Percentiles rank a stretch among this genome's conserved stretches.
Conservation (phyloP, 192 early-diverging fungal species). For the Coemansia sp. region DNA sequence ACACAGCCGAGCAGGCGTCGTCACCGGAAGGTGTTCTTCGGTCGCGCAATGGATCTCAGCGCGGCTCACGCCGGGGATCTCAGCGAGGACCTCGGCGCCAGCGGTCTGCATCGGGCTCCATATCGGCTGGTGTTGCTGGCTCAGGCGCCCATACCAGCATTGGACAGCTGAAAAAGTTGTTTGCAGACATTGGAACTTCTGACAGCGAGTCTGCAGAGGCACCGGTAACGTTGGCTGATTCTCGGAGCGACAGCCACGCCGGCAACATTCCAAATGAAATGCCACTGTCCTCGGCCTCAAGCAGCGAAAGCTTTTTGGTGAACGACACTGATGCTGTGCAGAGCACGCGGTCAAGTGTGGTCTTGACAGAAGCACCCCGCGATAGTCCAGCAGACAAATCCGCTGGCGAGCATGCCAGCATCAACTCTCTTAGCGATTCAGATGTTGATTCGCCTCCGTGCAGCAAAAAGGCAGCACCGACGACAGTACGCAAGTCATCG, state of each 20-base stretch:
- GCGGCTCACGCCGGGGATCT: constrained; percentile 28
- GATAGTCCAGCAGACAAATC: background rate
- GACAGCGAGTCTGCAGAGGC: background rate
- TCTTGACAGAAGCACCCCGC: background rate
- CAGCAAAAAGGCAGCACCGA: background rate
- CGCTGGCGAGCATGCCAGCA: constrained; percentile 24
- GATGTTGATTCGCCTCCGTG: constrained; percentile 19
- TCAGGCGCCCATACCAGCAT: constrained; percentile 13
- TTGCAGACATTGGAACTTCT: constrained; percentile 13
- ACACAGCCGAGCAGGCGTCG: constrained; percentile 13
- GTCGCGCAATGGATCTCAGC: constrained; percentile 16
- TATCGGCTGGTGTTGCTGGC: background rate
- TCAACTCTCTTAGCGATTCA: constrained; percentile 37
- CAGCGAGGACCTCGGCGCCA: constrained; percentile 19
- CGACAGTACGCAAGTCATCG: background rate
- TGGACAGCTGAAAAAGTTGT: constrained; percentile 52
- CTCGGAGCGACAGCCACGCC: background rate
- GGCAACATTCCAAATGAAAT: background rate
- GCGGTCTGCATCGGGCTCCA: constrained; percentile 23
- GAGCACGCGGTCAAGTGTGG: constrained; percentile 3
- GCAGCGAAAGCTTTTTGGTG: constrained; percentile 35
- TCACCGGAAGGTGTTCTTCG: background rate
- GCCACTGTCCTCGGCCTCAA: constrained; percentile 14
- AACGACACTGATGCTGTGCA: background rate
- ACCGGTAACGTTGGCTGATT: background rate